These are phyloP conservation scores for Penicillium brevicompactum DNA, from an alignment of 2,329 filamentous ascomycete genomes.

Conservation along the genomic window DNA sequence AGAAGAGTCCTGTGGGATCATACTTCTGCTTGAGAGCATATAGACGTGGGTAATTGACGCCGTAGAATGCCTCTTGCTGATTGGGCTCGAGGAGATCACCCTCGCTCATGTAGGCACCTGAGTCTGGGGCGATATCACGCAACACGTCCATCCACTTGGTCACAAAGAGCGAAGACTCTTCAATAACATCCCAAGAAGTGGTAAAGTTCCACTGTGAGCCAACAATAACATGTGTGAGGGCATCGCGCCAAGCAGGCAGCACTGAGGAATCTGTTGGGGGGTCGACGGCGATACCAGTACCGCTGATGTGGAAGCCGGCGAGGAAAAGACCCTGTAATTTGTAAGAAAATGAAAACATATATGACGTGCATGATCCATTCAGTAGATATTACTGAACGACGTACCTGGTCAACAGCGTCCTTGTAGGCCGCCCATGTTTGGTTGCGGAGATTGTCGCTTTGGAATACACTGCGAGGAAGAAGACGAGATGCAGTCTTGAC, in stretches of 20 bases:
- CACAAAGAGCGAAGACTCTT: constrained; percentile 14
- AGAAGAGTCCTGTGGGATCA: constrained; percentile 36
- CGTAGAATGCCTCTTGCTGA: constrained; percentile 45
- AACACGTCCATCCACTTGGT: constrained; percentile 24
- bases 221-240: constrained; percentile 42
- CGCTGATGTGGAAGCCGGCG: constrained; percentile 25
- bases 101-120: constrained; percentile 42
- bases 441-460: constrained; percentile 15
- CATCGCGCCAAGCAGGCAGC: constrained; percentile 46
- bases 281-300: constrained; percentile 19
- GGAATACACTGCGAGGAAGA: constrained; percentile 21
- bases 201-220: constrained; percentile 27
- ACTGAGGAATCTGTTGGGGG: constrained; percentile 19
- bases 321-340: constrained; percentile 21
- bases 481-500: constrained; percentile 27
- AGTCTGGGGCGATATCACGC: constrained; percentile 20
- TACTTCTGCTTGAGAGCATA: constrained; percentile 33
- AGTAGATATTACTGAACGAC: neutral
- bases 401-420: constrained; percentile 19
- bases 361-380: fast-evolving
- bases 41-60: constrained; percentile 31
- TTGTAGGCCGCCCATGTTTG: constrained; percentile 18
- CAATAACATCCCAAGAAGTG: constrained; percentile 14
- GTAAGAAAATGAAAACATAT: neutral
- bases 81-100: constrained; percentile 42